These are phyloP conservation scores for Teratosphaeria destructans DNA, from an alignment of 2,329 filamentous ascomycete genomes.

Conservation along the genomic window DNA sequence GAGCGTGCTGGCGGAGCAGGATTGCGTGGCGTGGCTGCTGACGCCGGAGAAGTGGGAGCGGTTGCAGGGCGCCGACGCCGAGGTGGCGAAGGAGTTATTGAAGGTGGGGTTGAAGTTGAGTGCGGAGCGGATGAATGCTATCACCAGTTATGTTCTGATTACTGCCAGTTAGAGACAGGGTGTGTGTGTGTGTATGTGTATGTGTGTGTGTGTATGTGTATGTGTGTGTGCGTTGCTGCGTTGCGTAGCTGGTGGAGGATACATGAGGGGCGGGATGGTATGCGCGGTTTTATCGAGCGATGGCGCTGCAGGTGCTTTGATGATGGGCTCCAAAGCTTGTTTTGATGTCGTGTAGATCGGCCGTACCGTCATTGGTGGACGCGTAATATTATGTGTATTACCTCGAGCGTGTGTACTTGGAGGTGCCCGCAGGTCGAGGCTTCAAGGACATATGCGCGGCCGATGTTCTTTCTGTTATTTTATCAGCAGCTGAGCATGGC, in stretches of 20 bases:
- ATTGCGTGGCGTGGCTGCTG: conserved; percentile 71
- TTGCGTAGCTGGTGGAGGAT: neutral
- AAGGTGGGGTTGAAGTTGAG: conserved; percentile 86
- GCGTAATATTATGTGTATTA: no score
- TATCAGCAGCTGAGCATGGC: no score
- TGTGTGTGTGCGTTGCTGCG: no score
- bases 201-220: neutral
- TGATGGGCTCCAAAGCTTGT: neutral
- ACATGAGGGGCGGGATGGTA: neutral
- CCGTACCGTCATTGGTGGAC: neutral
- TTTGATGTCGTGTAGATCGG: neutral
- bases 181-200: neutral
- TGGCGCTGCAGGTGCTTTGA: neutral
- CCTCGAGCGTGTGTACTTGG: no score
- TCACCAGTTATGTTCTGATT: conserved; percentile 41
- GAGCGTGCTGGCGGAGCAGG: conserved; percentile 64
- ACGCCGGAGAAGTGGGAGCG: conserved; percentile 59
- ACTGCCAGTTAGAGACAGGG: conserved; percentile 25
- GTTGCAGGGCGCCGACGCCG: conserved; percentile 61
- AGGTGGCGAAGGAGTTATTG: conserved; percentile 74
- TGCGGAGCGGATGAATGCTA: conserved; percentile 76
- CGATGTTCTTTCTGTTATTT: no score
- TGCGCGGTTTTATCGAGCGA: neutral
- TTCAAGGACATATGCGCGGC: no score
- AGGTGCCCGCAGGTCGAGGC: no score